Evolutionary conservation across 2,329 filamentous ascomycete genomes (phyloP), one percentile per base, ranked within the genome.

Genomic region (Epichloe bromicola): DNA sequence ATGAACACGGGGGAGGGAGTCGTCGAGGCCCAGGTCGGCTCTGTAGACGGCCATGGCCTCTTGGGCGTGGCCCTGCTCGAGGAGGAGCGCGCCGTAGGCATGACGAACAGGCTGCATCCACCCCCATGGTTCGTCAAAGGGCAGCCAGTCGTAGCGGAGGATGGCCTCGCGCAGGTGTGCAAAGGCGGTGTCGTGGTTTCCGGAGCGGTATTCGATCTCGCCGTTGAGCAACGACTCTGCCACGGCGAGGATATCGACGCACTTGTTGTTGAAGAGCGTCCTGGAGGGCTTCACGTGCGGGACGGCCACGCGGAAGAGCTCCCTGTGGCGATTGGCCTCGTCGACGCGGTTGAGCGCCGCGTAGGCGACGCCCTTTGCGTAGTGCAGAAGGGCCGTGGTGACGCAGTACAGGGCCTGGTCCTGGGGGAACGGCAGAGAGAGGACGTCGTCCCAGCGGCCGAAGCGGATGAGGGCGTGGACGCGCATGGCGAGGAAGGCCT

Each of bases 31-130:
- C 14, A 86, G 62, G 58, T 86, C 82, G 0, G 78, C 79, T 19
- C 65, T 68, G 55, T 86, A 86, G 1, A 80, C 73, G 1, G 61
- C 69, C 2, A 72, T 65, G 0, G 82, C 81, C 46, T 83, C 70
- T 23, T 75, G 70, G 0, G 76, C 67, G n/a, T 67, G 68, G 0
- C 75, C 79, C 59, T 85, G 83, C 60, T 88, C 85, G 12, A 86
- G 70, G 33, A 86, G 62, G 3, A 89, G 68, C 0, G 84, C 85
- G 1, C 80, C 84, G 48, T 83, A 83, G 0, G 84, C 84, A 62
- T 88, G 85, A 3, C 83, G 71, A 0, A 79, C 77, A 0, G 85
- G 85, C 60, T 86, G 82, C 83, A 88, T 87, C 84, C 85, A 88
- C 0, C 82, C 82, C 84, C 84, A 88, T 0, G 85, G 85, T 61